These are phyloP conservation scores for Aspergillus texensis DNA, from an alignment of 2,329 filamentous ascomycete genomes.

Conservation along the genomic window DNA sequence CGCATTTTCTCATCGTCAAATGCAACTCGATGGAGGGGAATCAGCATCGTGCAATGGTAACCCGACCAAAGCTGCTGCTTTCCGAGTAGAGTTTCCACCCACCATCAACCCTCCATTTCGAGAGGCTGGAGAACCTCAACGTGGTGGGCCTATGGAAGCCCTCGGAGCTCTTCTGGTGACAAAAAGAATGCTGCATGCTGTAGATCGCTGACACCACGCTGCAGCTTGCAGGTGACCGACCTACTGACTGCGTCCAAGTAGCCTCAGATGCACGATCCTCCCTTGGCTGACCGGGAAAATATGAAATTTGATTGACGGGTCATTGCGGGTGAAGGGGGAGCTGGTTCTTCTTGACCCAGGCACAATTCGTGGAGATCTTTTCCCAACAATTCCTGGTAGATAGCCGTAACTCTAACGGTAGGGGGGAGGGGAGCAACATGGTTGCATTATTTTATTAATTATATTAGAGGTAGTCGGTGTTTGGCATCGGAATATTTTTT, in stretches of 20 bases:
- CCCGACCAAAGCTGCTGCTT: background rate
- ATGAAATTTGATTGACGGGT: slow-evolving; percentile 9
- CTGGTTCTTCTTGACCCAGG: background rate
- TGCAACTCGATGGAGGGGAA: slow-evolving; percentile 10
- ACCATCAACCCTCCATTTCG: background rate
- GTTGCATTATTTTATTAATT: background rate
- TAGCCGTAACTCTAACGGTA: background rate
- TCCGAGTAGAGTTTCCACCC: slow-evolving; percentile 5
- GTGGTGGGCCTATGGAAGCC: slow-evolving; percentile 6
- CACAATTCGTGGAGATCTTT: slow-evolving; percentile 14
- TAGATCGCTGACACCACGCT: slow-evolving; percentile 19
- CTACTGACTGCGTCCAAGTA: slow-evolving; percentile 16
- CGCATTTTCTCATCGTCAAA: slow-evolving; percentile 9
- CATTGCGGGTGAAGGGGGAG: slow-evolving; percentile 1
- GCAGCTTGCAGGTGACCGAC: slow-evolving; percentile 20
- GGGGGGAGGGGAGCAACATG: background rate
- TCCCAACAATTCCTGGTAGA: slow-evolving; percentile 5
- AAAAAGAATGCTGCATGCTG: slow-evolving; percentile 14
- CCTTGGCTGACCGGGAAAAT: slow-evolving; percentile 11
- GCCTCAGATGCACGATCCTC: slow-evolving; percentile 16
- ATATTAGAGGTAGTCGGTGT: too few species aligned
- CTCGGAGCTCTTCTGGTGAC: slow-evolving; percentile 13
- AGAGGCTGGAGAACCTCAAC: background rate
- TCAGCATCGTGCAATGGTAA: slow-evolving; percentile 1
- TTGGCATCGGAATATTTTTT: background rate